Conservation (phyloP, 345 rosid species). For the Hibiscus mutabilis region DNA sequence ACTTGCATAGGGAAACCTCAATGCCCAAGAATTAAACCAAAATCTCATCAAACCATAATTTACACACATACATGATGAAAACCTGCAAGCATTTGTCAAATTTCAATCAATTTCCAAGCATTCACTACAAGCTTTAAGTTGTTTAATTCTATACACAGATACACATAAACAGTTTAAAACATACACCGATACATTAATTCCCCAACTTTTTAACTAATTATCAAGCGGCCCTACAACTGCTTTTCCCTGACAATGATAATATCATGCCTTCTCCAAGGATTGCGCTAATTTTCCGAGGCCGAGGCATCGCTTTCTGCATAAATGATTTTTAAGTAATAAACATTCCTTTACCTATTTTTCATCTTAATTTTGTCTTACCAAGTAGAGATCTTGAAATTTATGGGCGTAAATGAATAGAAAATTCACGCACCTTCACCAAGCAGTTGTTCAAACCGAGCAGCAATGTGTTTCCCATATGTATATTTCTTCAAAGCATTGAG, state of each 20-base stretch:
- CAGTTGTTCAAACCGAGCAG: slow-evolving; percentile 83
- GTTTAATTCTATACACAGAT: neutral
- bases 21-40: too few relatives aligned
- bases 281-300: neutral
- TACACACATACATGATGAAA: neutral
- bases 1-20: too few relatives aligned
- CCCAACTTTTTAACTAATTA: neutral
- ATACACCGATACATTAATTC: neutral
- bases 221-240: neutral
- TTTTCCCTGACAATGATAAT: neutral
- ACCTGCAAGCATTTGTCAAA: neutral
- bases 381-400: neutral
- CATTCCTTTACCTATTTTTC: neutral
- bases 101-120: neutral
- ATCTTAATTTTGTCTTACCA: neutral
- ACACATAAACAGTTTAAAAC: neutral
- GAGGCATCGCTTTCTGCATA: neutral
- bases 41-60: too few relatives aligned
- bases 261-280: neutral
- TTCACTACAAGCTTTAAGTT: neutral
- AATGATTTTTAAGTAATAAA: neutral
- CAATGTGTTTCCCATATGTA: slow-evolving; percentile 97
- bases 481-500: slow-evolving; percentile 82
- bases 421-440: slow-evolving; percentile 62
- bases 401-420: neutral